Evolutionary conservation across 352 stramenopile genomes (phyloP), one percentile per base, ranked within the genome.

Genomic region (Elongisporangium undulatum): DNA sequence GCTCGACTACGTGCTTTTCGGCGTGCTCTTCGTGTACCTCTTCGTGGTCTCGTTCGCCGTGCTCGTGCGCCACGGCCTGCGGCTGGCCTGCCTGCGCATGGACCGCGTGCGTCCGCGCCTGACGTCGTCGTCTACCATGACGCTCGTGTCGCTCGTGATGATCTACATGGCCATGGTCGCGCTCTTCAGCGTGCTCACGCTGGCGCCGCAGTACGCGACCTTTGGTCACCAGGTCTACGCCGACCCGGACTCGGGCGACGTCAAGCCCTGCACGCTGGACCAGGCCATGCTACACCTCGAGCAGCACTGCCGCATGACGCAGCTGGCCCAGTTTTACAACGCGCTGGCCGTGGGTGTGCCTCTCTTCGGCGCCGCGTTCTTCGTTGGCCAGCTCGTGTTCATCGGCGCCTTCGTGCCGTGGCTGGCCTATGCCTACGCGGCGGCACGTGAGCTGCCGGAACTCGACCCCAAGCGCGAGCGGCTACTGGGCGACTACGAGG

Each of bases 291-390:
- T 74, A 22, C 75, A 66, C 54, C 67, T 78, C 38, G 62, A 62
- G 52, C 62, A 61, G 56, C 78, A 89, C 74, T 95, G 86, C 57
- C 75, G 78, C 23, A 83, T 85, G 66, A 90, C 78, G 53, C 86
- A 93, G 62, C 77, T 95, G 22, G 78, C 86, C 56, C 69, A 74
- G 39, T 91, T 95, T 50, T 93, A 90, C 72, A 93, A 95, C 63
- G 65, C 72, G 34, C 74, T 93, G 19, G 80, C 81, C 2, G 82
- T 79, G 6, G 78, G 74, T 55, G 72, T 93, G 22, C 85, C 86
- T 20, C 78, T 92, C 67, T 92, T 92, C 50, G 86, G 86, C 34
- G 66, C 68, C 0, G 78, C 80, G 21, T 91, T 93, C 58, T 92
- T 93, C 53, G 53, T 89, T 13, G 83, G 79, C 2, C 86, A 95